Base-by-base conservation (phyloP, 176 grass and related monocot species). In the Pontederia crassipes region DNA sequence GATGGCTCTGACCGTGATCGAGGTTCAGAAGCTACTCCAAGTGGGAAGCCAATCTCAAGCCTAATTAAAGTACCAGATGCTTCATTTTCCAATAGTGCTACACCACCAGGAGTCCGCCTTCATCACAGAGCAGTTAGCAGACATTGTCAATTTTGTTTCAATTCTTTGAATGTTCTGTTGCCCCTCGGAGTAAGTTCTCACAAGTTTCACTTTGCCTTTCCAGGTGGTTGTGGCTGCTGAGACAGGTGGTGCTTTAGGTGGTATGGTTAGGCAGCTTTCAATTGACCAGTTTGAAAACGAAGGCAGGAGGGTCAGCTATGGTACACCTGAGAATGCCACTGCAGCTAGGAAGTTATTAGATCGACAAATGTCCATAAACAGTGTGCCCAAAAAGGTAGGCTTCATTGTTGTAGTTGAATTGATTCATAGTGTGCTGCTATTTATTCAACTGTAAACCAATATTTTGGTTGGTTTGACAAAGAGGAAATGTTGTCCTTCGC, bases 261-360 rank as follows among this genome's bases (percentile, higher is more conserved):
- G 80, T 40, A 52, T 83, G 80, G 80, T 82, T 20, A 77, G 80
- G 61, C 80, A 82, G 61, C 74, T 82, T 24, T 82, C 80, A 50
- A 82, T 83, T 64, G 80, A 83, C 51, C 80, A 83, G 51, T 83
- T 83, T 74, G 80, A 83, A 78, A 83, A 83, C 78, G 80, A 83
- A 78, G 80, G 80, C 20, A 73, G 80, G 52, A 83, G 80, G 67
- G 80, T 83, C 64, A 78, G 74, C 58, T 83, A 83, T 65, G 80
- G 80, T 12, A 78, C 80, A 26, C 69, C 75, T 54, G 80, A 83
- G 64, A 83, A 45, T 74, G 80, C 70, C 62, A 68, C 75, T 48
- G 80, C 80, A 46, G 80, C 80, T 32, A 72, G 75, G 57, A 83
- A 78, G 58, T 66, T 83, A 46, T 57, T 83, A 67, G 80, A 83